Evolutionary conservation across 2,329 filamentous ascomycete genomes (phyloP).

Genomic region (Ophiosphaerella narmari): DNA sequence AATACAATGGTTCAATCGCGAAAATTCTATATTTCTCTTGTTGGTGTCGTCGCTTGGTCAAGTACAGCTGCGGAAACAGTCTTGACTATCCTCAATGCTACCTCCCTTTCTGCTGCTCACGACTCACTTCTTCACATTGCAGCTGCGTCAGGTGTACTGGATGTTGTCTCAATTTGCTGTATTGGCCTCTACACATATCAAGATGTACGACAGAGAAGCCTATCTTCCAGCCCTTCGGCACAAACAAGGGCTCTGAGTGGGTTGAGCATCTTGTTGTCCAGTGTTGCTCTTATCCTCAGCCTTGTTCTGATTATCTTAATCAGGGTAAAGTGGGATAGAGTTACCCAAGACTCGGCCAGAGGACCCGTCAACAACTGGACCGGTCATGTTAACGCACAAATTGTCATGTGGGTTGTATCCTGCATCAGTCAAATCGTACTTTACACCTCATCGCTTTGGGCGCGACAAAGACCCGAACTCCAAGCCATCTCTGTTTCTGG

Average conservation of each 20-base stretch:
- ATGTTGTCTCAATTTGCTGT: conserved; percentile 35
- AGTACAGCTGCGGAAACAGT: conserved; percentile 43
- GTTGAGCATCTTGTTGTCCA: conserved; percentile 28
- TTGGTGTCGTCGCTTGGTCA: conserved; percentile 40
- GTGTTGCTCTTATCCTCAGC: conserved; percentile 30
- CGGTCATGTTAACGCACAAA: conserved; percentile 40
- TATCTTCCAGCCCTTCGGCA: conserved; percentile 23
- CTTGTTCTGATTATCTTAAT: conserved; percentile 34
- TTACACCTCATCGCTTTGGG: conserved; percentile 35
- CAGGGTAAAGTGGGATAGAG: conserved; percentile 26
- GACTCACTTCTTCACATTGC: conserved; percentile 32
- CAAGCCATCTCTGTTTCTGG: conserved; percentile 28
- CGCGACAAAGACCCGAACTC: conserved; percentile 19
- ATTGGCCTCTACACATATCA: conserved; percentile 37
- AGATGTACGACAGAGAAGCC: conserved; percentile 34
- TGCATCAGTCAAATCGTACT: conserved; percentile 36
- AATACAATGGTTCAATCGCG: conserved; percentile 32
- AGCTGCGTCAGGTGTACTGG: conserved; percentile 38
- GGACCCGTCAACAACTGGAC: conserved; percentile 27
- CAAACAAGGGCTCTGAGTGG: conserved; percentile 23
- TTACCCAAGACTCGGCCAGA: conserved; percentile 15
- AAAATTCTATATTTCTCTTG: conserved; percentile 36
- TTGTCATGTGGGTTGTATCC: conserved; percentile 40
- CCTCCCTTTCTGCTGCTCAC: conserved; percentile 33
- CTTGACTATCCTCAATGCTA: conserved; percentile 43